phyloP scores from a whole-genome alignment of 192 early-diverging fungal genomes.

The Jimgerdemannia flammicorona region DNA sequence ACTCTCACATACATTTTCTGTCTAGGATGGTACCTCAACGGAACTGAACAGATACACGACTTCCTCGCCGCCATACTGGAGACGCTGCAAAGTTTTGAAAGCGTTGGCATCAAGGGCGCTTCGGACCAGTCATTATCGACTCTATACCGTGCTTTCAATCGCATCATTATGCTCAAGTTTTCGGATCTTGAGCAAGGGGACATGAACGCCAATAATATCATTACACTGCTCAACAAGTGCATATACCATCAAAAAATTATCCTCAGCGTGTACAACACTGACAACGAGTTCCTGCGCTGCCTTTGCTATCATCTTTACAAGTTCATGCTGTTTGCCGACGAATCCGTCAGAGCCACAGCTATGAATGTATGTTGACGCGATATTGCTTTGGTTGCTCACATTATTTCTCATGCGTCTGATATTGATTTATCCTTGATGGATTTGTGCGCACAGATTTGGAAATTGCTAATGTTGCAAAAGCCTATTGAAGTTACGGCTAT shows the following conservation, averaged over 20 bases:
- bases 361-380: constrained; percentile 42
- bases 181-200: constrained; percentile 43
- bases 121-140: constrained; percentile 27
- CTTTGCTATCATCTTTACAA: constrained; percentile 60
- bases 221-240: constrained; percentile 46
- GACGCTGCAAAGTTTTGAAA: constrained; percentile 17
- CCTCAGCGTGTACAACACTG: constrained; percentile 43
- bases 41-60: constrained; percentile 40
- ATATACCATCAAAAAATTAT: constrained; percentile 65
- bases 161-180: constrained; percentile 48
- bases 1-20: not conserved
- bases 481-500: constrained; percentile 33
- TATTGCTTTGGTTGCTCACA: not conserved
- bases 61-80: constrained; percentile 56
- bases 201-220: constrained; percentile 27
- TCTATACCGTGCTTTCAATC: constrained; percentile 45
- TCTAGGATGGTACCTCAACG: constrained; percentile 41
- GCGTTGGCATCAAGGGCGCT: constrained; percentile 1
- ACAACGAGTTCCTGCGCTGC: constrained; percentile 62
- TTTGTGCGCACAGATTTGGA: constrained; percentile 43
- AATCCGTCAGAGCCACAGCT: constrained; percentile 36
- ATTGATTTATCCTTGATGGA: constrained; percentile 2
- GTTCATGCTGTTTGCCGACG: constrained; percentile 37
- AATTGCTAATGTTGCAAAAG: constrained; percentile 56
- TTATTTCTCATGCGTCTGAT: constrained; percentile 1